Evolutionary conservation across 1,284 basidiomycete species (phyloP), one percentile per base, ranked within the genome.

Genomic region (Trichosporon faecale): DNA sequence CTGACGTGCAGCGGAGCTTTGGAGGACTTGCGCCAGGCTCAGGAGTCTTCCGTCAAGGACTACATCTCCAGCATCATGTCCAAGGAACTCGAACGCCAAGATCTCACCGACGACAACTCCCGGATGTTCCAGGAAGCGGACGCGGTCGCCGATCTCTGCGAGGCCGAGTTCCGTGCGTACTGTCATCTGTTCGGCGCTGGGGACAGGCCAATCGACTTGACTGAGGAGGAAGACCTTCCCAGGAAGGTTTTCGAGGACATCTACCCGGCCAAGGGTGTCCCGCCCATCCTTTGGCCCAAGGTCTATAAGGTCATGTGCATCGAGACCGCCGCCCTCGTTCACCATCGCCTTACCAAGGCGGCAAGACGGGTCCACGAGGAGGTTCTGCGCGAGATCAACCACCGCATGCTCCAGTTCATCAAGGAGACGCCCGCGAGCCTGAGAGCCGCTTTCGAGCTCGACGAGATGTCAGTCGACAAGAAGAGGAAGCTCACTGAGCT

Each of bases 371-470:
- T 61, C 1, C 57, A 61, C 27, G 57, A 31, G 57, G 57, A 61
- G 57, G 16, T 61, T 11, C 27, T 61, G 57, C 57, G 57, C 5
- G 57, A 61, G 57, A 61, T 61, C 29, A 61, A 61, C 57, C n/a
- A 61, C 29, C 57, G 57, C 57, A 31, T 61, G 29, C 57, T 61
- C 9, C 27, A 21, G 16, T 61, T 61, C 57, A 33, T 61, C 21
- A 31, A 61, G 57, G 27, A 31, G 18, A 61, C 18, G 3, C 57
- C 57, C 16, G 29, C 57, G n/a, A 31, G 18, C 11, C 14, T 61
- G 2, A 61, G 57, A 8, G 18, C 18, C 2, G 27, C 57, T 1
- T 61, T 61, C 27, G 57, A 31, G 57, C 57, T 61, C 16, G 57
- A 61, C 23, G 57, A 33, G 57, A 18, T 33, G 9, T 18, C 29